These are phyloP conservation scores for Silene latifolia DNA, from an alignment of 148 eudicot genomes.

Conservation along the genomic window DNA sequence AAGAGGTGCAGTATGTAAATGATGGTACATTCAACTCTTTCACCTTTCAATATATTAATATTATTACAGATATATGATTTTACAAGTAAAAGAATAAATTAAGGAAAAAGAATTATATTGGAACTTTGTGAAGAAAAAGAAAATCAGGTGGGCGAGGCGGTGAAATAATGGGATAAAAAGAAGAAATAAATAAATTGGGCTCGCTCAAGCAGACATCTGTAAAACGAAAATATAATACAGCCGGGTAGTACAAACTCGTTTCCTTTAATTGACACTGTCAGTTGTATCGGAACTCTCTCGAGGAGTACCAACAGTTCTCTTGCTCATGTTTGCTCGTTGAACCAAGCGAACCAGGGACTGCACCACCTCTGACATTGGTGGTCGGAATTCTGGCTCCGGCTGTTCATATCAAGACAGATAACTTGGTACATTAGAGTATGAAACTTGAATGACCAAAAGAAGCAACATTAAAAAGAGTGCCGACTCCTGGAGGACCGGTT, in stretches of 20 bases:
- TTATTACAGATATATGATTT: constrained; percentile 7
- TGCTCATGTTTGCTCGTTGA: constrained; percentile 94
- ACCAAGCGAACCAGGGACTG: constrained; percentile 84
- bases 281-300: constrained; percentile 39
- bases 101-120: not conserved
- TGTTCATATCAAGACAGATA: constrained; percentile 25
- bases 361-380: constrained; percentile 98
- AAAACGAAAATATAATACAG: constrained; percentile 28
- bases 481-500: not conserved
- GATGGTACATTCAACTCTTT: too few species aligned
- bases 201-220: constrained; percentile 10
- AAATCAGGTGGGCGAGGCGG: not conserved
- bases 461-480: not conserved
- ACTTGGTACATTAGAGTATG: not conserved
- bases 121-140: constrained; percentile 9
- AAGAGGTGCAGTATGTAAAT: too few species aligned
- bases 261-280: constrained; percentile 25
- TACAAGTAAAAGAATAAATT: not conserved
- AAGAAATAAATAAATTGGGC: constrained; percentile 22
- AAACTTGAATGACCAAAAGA: not conserved
- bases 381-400: constrained; percentile 96
- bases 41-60: not conserved
- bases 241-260: not conserved
- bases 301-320: constrained; percentile 67
- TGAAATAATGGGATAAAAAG: constrained; percentile 3